Conservation (phyloP, 495 filamentous ascomycete species). For the Neurospora sp. region DNA sequence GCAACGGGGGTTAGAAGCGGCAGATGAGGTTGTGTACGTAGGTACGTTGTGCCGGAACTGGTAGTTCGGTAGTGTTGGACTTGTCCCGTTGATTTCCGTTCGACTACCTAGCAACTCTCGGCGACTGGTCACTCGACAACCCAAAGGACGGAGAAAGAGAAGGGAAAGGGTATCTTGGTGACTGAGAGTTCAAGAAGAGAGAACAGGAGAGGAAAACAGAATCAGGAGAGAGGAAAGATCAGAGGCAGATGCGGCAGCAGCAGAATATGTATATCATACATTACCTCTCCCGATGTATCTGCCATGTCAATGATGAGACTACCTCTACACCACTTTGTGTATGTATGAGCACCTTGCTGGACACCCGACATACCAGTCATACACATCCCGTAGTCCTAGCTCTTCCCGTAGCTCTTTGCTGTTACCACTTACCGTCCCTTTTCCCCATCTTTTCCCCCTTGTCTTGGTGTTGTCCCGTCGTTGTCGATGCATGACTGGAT, state of each 20-base stretch:
- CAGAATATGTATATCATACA: neutral
- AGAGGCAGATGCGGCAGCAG: neutral
- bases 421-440: neutral
- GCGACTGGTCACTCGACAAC: neutral
- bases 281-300: neutral
- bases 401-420: neutral
- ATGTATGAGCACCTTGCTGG: no score
- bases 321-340: no score
- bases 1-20: constrained; percentile 1
- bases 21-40: neutral
- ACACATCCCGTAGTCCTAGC: neutral
- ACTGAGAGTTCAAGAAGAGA: neutral
- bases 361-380: neutral
- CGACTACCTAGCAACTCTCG: neutral
- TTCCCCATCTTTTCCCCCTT: neutral
- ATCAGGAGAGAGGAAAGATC: neutral
- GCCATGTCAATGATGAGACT: neutral
- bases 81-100: neutral
- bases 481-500: no score
- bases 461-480: neutral
- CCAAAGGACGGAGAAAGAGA: no score
- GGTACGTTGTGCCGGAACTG: neutral
- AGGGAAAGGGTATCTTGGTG: neutral
- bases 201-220: neutral
- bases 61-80: neutral